A percentile compares a stretch with the other conserved stretches of the same genome.
These are phyloP conservation scores for Globisporangium spinosum DNA, from an alignment of 352 stramenopile genomes.

Conservation along the genomic window DNA sequence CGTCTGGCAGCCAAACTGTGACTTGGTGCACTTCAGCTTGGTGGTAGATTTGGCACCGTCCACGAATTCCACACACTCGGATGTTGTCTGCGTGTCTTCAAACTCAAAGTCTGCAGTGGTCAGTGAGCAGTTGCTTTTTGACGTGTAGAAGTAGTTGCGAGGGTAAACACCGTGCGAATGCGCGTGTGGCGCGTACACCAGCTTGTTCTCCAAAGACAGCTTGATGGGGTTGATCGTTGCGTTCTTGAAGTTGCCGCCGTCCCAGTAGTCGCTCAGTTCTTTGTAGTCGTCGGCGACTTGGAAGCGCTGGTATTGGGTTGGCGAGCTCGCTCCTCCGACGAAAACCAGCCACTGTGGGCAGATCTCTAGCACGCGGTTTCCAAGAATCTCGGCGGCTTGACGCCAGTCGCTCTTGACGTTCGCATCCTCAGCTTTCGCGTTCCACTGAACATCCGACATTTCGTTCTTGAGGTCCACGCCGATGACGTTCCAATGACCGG, in stretches of 20 bases:
- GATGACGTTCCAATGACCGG: constrained; percentile 65
- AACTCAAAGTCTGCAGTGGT: constrained; percentile 26
- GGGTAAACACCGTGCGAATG: constrained; percentile 52
- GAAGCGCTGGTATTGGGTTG: constrained; percentile 34
- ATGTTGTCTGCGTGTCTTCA: constrained; percentile 18
- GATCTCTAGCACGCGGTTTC: constrained; percentile 36
- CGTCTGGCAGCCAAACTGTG: constrained; percentile 34
- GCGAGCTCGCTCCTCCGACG: constrained; percentile 47
- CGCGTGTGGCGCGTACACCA: constrained; percentile 63
- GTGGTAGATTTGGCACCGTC: constrained; percentile 35
- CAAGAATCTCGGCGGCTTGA: constrained; percentile 32
- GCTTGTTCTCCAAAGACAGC: constrained; percentile 42
- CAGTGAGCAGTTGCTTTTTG: constrained; percentile 39
- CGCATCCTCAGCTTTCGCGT: constrained; percentile 20
- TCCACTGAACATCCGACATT: constrained; percentile 40
- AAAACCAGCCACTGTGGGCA: constrained; percentile 71
- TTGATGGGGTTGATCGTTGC: constrained; percentile 43
- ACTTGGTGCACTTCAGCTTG: constrained; percentile 33
- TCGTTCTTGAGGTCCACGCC: constrained; percentile 69
- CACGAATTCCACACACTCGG: constrained; percentile 42
- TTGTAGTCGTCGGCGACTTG: constrained; percentile 40
- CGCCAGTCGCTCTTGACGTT: constrained; percentile 40
- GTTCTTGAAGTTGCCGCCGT: constrained; percentile 64
- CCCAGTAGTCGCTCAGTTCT: constrained; percentile 43
- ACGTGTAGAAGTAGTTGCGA: constrained; percentile 56